A percentile compares a stretch with the other conserved stretches of the same genome.
Conservation (phyloP, 2,329 filamentous ascomycete genomes). For the Colletotrichum sp. region DNA sequence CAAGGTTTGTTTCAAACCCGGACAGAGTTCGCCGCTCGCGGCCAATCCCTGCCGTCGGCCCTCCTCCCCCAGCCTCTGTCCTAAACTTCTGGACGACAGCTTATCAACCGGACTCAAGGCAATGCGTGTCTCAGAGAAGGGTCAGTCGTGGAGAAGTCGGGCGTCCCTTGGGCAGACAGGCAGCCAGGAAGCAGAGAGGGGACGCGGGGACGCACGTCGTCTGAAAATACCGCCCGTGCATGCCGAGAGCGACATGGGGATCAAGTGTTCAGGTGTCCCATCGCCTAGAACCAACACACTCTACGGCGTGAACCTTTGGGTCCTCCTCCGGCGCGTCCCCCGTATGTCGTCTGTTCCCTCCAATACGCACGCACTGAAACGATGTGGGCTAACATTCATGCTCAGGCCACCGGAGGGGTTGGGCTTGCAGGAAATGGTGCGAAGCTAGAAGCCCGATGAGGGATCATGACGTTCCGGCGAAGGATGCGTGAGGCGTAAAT, state of each 20-base stretch:
- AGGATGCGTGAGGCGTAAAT: background rate
- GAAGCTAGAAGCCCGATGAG: background rate
- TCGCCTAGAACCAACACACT: background rate
- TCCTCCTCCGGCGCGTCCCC: background rate
- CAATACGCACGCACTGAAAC: conserved; percentile 20
- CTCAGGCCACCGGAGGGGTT: conserved; percentile 14
- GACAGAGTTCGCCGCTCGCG: conserved; percentile 5
- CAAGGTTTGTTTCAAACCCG: conserved; percentile 21
- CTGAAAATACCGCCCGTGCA: background rate
- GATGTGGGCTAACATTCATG: background rate
- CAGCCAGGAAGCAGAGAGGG: background rate
- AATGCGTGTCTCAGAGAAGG: conserved; percentile 10
- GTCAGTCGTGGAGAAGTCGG: background rate
- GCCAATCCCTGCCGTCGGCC: background rate
- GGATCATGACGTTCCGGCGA: background rate
- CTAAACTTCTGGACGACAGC: conserved; percentile 16
- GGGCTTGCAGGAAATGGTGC: background rate
- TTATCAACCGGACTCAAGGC: conserved; percentile 10
- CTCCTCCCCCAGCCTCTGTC: background rate
- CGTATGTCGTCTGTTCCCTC: background rate
- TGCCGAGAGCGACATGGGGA: background rate
- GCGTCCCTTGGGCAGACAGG: background rate
- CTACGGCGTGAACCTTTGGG: background rate
- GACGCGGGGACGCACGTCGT: conserved; percentile 1
- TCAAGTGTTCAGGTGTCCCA: background rate